A percentile compares a stretch with the other conserved stretches of the same genome.
Evolutionary conservation across 495 filamentous ascomycete genomes (phyloP).

Genomic region (Penicillium samsonianum): DNA sequence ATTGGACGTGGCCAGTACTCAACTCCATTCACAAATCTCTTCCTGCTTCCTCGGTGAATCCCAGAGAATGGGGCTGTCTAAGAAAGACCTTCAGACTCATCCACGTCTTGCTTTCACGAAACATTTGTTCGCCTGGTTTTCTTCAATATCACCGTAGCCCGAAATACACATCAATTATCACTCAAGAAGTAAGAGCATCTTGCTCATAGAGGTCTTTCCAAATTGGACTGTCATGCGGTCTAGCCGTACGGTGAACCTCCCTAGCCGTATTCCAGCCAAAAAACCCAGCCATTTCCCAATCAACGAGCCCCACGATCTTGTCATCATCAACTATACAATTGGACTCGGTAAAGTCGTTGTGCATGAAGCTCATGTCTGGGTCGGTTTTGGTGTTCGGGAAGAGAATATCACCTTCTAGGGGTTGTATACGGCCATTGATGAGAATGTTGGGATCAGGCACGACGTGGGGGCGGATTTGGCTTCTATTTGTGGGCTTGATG

Average conservation of each 20-base stretch:
- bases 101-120: no score
- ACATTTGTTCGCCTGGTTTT: no score
- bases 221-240: not conserved
- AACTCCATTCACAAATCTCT: no score
- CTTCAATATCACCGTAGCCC: no score
- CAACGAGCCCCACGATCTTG: slow-evolving; percentile 45
- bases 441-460: slow-evolving; percentile 40
- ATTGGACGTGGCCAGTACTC: no score
- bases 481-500: slow-evolving; percentile 24
- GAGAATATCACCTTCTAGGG: slow-evolving; percentile 35
- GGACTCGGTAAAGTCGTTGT: slow-evolving; percentile 44
- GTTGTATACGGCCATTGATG: slow-evolving; percentile 35
- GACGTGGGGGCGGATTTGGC: slow-evolving; percentile 28
- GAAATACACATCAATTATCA: no score
- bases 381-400: slow-evolving; percentile 31
- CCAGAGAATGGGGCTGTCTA: no score
- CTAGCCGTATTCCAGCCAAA: slow-evolving; percentile 46
- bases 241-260: slow-evolving; percentile 31
- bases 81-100: no score
- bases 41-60: no score
- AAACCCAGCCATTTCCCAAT: slow-evolving; percentile 51
- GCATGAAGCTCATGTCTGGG: slow-evolving; percentile 41
- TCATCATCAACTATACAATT: slow-evolving; percentile 47
- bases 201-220: not conserved
- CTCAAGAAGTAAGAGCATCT: no score